Evolutionary conservation across 169 alveolate genomes (phyloP).

Genomic region (Plasmodium gaboni): DNA sequence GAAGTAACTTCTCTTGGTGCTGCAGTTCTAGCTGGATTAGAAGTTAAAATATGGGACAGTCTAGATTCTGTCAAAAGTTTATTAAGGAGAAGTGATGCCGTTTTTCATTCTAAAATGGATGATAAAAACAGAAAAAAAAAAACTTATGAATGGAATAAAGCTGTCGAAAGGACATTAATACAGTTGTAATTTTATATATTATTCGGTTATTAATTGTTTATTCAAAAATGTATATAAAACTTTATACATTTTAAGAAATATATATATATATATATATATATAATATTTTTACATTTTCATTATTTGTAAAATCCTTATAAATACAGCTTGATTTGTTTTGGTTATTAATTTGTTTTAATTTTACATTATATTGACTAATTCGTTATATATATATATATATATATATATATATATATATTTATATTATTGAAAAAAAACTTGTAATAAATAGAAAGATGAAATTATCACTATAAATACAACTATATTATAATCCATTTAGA

Average conservation of each 20-base stretch:
- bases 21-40: conserved; percentile 92
- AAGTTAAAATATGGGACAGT: conserved; percentile 83
- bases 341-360: no score
- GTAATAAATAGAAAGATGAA: no score
- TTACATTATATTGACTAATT: no score
- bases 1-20: conserved; percentile 94
- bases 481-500: no score
- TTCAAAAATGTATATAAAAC: no score
- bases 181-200: conserved; percentile 40
- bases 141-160: conserved; percentile 83
- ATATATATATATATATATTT: no score
- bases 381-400: no score
- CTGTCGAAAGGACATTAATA: conserved; percentile 80
- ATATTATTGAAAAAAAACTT: no score
- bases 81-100: conserved; percentile 52
- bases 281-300: not conserved
- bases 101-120: conserved; percentile 78
- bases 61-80: conserved; percentile 79
- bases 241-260: no score
- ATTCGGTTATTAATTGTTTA: no score
- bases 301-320: not conserved
- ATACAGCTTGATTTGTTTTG: no score
- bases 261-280: not conserved
- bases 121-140: conserved; percentile 70
- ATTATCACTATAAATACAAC: no score